A percentile compares a stretch with the other conserved stretches of the same genome.
Conservation (phyloP, 257 asterid genomes). For the Penstemon davidsonii region DNA sequence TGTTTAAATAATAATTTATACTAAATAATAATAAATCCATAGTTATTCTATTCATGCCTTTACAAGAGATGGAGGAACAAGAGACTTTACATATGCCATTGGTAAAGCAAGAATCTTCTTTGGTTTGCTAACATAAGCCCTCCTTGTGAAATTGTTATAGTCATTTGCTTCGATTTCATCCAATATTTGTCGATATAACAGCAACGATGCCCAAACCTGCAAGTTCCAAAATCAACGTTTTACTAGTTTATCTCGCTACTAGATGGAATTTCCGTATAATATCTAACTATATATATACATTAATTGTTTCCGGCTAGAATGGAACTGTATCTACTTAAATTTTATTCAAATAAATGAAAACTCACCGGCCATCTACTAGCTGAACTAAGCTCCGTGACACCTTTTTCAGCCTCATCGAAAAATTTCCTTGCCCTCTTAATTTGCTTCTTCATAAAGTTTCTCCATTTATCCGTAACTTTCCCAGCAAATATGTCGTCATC, state of each 20-base stretch:
- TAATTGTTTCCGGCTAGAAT: no score
- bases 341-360: neutral
- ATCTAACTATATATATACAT: no score
- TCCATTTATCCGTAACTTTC: slow-evolving; percentile 92
- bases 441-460: slow-evolving; percentile 88
- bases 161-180: slow-evolving; percentile 96
- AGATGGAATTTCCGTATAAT: no score
- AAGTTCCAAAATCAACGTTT: neutral
- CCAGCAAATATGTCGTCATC: slow-evolving; percentile 88
- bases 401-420: slow-evolving; percentile 85
- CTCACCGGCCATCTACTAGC: slow-evolving; percentile 99
- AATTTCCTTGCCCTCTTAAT: slow-evolving; percentile 85
- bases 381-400: slow-evolving; percentile 78
- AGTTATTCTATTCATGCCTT: slow-evolving; percentile 47
- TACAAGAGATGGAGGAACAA: slow-evolving; percentile 59
- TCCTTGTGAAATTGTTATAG: slow-evolving; percentile 89
- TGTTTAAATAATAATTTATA: no score
- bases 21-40: slow-evolving; percentile 1
- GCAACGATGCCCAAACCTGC: slow-evolving; percentile 88
- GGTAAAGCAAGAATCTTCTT: slow-evolving; percentile 88
- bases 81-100: slow-evolving; percentile 82
- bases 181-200: slow-evolving; percentile 76
- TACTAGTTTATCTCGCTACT: no score
- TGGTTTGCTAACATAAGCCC: slow-evolving; percentile 89
- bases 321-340: no score